A percentile compares a stretch with the other conserved stretches of the same genome.
Evolutionary conservation across 129 eudicot species (phyloP).

Genomic region (Calendula officinalis): DNA sequence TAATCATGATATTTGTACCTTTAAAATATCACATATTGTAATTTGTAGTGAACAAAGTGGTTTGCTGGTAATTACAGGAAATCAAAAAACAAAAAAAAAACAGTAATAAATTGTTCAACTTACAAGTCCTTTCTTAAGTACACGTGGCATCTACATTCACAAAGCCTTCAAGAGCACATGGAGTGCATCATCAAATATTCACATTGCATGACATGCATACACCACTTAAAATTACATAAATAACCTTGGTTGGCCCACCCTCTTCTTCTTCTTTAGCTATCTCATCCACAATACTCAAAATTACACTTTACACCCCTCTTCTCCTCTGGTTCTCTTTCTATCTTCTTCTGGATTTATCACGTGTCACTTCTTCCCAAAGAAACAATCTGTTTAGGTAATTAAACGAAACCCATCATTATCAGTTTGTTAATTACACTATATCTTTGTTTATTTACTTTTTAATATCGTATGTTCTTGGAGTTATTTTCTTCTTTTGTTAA

Average conservation of each 20-base stretch:
- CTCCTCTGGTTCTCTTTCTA: constrained; percentile 2
- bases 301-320: constrained; percentile 10
- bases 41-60: too few relatives aligned
- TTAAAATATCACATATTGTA: too few relatives aligned
- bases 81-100: too few relatives aligned
- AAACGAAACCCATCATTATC: constrained; percentile 11
- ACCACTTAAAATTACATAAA: constrained; percentile 19
- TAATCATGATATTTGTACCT: too few relatives aligned
- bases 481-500: constrained; percentile 4
- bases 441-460: not conserved
- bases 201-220: constrained; percentile 19
- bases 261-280: not conserved
- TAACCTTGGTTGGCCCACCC: not conserved
- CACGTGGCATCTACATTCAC: too few relatives aligned
- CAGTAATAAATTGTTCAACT: too few relatives aligned
- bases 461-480: not conserved
- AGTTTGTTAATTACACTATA: not conserved
- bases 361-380: constrained; percentile 14
- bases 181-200: too few relatives aligned
- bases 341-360: constrained; percentile 4
- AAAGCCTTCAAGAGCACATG: too few relatives aligned
- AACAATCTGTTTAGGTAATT: constrained; percentile 21
- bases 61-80: too few relatives aligned
- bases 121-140: too few relatives aligned
- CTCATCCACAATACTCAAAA: constrained; percentile 20